phyloP scores from a whole-genome alignment of 768 basidiomycete genomes.

The Gymnopilus dilepis region DNA sequence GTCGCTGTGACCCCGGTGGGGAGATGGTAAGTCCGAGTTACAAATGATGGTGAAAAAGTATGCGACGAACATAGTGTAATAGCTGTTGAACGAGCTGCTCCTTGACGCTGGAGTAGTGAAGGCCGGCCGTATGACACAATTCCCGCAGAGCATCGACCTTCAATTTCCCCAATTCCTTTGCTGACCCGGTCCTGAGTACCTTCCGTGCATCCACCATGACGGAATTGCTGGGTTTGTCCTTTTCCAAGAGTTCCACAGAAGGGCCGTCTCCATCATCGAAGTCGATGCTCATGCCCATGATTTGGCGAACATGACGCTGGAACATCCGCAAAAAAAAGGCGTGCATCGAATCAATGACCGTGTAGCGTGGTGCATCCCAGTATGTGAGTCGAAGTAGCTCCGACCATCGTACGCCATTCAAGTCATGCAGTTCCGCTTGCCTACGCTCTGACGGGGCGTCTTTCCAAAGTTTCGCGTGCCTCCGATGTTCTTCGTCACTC shows the following conservation, averaged over 20 bases:
- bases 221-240: conserved; percentile 5
- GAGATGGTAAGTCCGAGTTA: too few species aligned
- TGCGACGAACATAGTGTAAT: conserved; percentile 1
- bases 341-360: conserved; percentile 42
- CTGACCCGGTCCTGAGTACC: conserved; percentile 2
- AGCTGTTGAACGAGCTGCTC: conserved; percentile 3
- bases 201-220: conserved; percentile 5
- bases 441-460: conserved; percentile 22
- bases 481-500: conserved; percentile 18
- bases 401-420: conserved; percentile 32
- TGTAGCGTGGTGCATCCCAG: conserved; percentile 34
- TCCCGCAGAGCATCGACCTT: background rate
- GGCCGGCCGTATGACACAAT: conserved; percentile 1
- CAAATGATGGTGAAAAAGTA: too few species aligned
- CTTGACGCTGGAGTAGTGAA: background rate
- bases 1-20: too few species aligned
- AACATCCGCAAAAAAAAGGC: conserved; percentile 32
- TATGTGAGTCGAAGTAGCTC: conserved; percentile 33
- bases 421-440: conserved; percentile 21
- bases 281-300: conserved; percentile 26
- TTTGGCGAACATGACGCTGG: conserved; percentile 27
- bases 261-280: conserved; percentile 11
- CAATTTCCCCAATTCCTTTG: background rate
- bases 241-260: background rate
- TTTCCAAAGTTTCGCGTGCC: conserved; percentile 30